These are phyloP conservation scores for Acanthamoeba sp. DNA, from an alignment of 208 protist genomes.

Conservation along the genomic window DNA sequence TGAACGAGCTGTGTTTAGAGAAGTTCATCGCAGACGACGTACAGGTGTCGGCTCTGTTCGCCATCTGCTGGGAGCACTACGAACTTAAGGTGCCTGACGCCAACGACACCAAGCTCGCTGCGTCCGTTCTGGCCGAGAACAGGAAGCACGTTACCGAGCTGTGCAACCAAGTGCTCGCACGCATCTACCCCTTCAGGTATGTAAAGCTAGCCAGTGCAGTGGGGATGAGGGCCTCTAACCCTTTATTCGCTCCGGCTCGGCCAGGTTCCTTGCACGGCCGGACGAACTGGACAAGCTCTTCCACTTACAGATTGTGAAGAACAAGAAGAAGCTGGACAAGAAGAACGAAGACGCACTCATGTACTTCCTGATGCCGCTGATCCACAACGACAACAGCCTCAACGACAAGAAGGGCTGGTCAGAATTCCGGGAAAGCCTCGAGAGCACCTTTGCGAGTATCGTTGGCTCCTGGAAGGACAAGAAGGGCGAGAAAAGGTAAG, in stretches of 20 bases:
- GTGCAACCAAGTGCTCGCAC: slow-evolving; percentile 49
- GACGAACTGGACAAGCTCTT: slow-evolving; percentile 71
- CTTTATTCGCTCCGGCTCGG: neutral
- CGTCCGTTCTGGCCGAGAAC: slow-evolving; percentile 1
- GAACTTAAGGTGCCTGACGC: slow-evolving; percentile 60
- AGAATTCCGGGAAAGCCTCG: slow-evolving; percentile 60
- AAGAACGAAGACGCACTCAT: slow-evolving; percentile 31
- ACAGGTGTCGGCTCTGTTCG: slow-evolving; percentile 41
- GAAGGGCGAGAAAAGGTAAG: slow-evolving; percentile 65
- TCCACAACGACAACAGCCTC: slow-evolving; percentile 43
- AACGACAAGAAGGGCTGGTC: slow-evolving; percentile 40
- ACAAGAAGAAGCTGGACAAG: slow-evolving; percentile 75
- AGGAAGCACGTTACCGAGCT: slow-evolving; percentile 21
- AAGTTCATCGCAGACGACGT: slow-evolving; percentile 13
- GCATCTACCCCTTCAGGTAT: slow-evolving; percentile 63
- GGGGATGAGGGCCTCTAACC: neutral
- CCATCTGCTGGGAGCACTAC: slow-evolving; percentile 60
- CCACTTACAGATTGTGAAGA: slow-evolving; percentile 23
- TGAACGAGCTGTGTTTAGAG: slow-evolving; percentile 20
- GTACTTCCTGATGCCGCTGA: slow-evolving; percentile 53
- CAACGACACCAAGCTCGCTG: neutral
- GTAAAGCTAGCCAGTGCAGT: neutral
- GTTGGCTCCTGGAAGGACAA: slow-evolving; percentile 74
- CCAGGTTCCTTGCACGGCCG: slow-evolving; percentile 7
- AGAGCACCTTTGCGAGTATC: slow-evolving; percentile 25